A percentile compares a stretch with the other conserved stretches of the same genome.
Evolutionary conservation across 2,329 filamentous ascomycete species (phyloP).

Genomic region (Huntiella moniliformis): DNA sequence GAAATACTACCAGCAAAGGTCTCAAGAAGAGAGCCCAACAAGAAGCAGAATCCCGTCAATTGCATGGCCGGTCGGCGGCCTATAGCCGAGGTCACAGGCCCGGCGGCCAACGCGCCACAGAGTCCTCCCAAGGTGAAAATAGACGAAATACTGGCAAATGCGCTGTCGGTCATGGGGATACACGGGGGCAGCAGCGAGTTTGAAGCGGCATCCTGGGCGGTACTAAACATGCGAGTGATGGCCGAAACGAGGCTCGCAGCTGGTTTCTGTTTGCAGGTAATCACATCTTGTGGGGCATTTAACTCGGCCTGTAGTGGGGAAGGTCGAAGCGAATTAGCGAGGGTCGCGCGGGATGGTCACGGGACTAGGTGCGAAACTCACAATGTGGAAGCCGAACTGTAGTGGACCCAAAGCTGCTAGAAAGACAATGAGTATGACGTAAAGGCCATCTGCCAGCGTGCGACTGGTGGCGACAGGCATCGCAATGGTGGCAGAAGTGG

Average conservation of each 20-base stretch:
- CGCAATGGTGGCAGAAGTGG: too few relatives aligned
- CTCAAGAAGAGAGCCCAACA: slow-evolving; percentile 57
- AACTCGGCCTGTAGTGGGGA: slow-evolving; percentile 59
- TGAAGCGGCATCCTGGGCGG: slow-evolving; percentile 10
- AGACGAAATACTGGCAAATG: slow-evolving; percentile 74
- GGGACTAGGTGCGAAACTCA: slow-evolving; percentile 23
- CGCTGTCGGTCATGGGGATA: slow-evolving; percentile 66
- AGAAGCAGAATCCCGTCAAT: slow-evolving; percentile 56
- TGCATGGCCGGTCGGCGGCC: slow-evolving; percentile 64
- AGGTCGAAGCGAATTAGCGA: not conserved
- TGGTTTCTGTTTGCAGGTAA: slow-evolving; percentile 54
- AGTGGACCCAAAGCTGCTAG: slow-evolving; percentile 71
- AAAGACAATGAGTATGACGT: slow-evolving; percentile 57
- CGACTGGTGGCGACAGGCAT: too few relatives aligned
- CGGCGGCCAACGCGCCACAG: slow-evolving; percentile 60
- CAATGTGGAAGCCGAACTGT: slow-evolving; percentile 87
- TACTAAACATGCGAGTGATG: slow-evolving; percentile 16
- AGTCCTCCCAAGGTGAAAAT: slow-evolving; percentile 84
- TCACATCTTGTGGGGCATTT: slow-evolving; percentile 84
- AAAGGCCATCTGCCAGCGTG: slow-evolving; percentile 22
- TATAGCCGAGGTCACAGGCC: slow-evolving; percentile 56
- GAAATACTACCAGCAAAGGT: slow-evolving; percentile 49
- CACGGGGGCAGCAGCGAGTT: slow-evolving; percentile 42
- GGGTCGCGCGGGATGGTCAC: not conserved
- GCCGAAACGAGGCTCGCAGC: slow-evolving; percentile 18